Evolutionary conservation across 306 rosid genomes (phyloP), one percentile per base, ranked within the genome.

Genomic region (Ochetophila trinervis): DNA sequence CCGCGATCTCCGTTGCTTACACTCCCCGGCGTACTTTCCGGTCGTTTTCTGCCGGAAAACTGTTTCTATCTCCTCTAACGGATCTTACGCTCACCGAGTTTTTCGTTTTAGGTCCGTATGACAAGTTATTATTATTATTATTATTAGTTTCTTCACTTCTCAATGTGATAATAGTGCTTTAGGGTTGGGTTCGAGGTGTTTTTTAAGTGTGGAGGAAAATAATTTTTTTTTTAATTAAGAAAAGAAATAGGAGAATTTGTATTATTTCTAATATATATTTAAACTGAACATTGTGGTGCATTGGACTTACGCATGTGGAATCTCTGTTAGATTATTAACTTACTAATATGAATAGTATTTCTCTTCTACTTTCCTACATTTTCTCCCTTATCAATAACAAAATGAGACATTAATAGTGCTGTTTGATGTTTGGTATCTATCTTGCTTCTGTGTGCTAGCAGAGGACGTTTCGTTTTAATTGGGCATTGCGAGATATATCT

Each of bases 1-100:
- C 71, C 45, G 19, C 64, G 45, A 65, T 36, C 69, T 9, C 34
- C 66, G 23, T 4, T 36, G 68, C 52, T 40, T 66, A 65, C 82
- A 45, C 16, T 65, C 37, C 54, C 73, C 63, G 75, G 65, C 68
- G 49, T 21, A 9, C 27, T 65, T 65, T 32, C 61, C 63, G 68
- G 56, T 30, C 5, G 42, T 6, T 10, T 0, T 19, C 27, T 7
- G 62, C 54, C 65, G 63, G 73, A 8, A 57, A 53, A 15, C 24
- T 57, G 3, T n/a, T 34, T 20, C 30, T 2, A 8, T 34, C 17
- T 24, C 62, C 47, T 59, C 6, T 51, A 44, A 32, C 40, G 22
- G 73, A 65, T 65, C 61, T 20, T 34, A 4, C 40, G 53, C 45
- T 66, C 30, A 30, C 53, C 13, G 11, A 14, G 2, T 4, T 44